A percentile compares a stretch with the other conserved stretches of the same genome.
Conservation (phyloP, 2,329 filamentous ascomycete species). For the Claviceps sp. region DNA sequence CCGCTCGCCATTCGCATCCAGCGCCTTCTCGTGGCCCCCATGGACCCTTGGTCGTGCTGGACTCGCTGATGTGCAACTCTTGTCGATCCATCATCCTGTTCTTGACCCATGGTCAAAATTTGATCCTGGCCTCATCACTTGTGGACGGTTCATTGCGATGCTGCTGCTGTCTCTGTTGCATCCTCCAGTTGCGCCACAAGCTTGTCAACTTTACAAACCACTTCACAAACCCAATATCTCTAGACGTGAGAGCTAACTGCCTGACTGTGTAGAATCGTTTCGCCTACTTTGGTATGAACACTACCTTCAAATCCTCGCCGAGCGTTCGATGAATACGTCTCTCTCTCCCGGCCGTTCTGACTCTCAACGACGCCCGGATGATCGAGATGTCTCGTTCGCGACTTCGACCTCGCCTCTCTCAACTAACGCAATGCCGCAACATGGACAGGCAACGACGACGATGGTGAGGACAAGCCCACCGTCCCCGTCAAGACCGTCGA, state of each 20-base stretch:
- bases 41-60: background rate
- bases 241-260: background rate
- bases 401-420: background rate
- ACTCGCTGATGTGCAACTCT: background rate
- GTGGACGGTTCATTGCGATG: background rate
- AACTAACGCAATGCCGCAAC: slow-evolving; percentile 6
- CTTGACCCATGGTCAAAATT: background rate
- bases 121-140: background rate
- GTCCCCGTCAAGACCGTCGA: slow-evolving; percentile 82
- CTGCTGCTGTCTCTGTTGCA: background rate
- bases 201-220: background rate
- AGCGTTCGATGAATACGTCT: slow-evolving; percentile 6
- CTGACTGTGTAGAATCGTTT: slow-evolving; percentile 63
- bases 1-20: background rate
- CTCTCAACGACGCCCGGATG: background rate
- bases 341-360: background rate
- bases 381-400: background rate
- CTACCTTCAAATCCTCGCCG: slow-evolving; percentile 11
- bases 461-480: slow-evolving; percentile 56
- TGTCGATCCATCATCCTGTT: background rate
- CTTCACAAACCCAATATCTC: background rate
- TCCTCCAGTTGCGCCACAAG: background rate
- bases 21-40: background rate
- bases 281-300: slow-evolving; percentile 83
- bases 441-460: slow-evolving; percentile 42